Base-by-base conservation (phyloP, 768 basidiomycete genomes). In the Phaffia tasmanica region DNA sequence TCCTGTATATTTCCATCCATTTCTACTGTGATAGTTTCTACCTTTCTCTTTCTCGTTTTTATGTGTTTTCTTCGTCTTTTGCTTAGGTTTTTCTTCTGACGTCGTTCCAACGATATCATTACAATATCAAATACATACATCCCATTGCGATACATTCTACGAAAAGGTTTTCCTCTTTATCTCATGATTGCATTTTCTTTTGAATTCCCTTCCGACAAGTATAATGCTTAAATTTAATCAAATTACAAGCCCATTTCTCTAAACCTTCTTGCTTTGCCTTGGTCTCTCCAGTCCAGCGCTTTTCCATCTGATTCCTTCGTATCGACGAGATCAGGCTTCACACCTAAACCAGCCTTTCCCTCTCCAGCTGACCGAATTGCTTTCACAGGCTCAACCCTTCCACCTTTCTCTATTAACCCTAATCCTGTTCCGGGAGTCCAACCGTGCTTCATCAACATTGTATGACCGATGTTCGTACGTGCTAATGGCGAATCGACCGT, bases 341-440 rank as follows among this genome's bases (percentile, higher is more conserved):
- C 47, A 16, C 66, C 66, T 27, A 67, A 30, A 11, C 66, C 66
- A 3, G 53, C 35, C 19, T 47, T 57, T n/a, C 66, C 66, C 25
- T 67, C 66, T 2, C 27, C 56, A 18, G 66, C 66, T 16, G 15
- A 3, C 16, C 66, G 54, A 7, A 11, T 51, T 0, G 56, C 61
- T 49, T 57, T 46, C 8, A 67, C 15, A 23, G 66, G 66, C 19
- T 67, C 60, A 18, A 53, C 50, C 51, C 60, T 57, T 1, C 64
- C 69, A 35, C 35, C 61, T 23, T 48, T 49, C n/a, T 29, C 29
- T 4, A 18, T 27, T 3, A 27, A 5, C 0, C 73, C 77, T 21
- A 86, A 79, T 3, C 81, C 78, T 27, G 80, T 76, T 0, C 87
- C 88, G 11, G 86, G 87, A 21, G 79, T 77, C 88, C 88, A 89